phyloP scores from a whole-genome alignment of 1,139 yeast genomes.

The Blastobotrys elegans region DNA sequence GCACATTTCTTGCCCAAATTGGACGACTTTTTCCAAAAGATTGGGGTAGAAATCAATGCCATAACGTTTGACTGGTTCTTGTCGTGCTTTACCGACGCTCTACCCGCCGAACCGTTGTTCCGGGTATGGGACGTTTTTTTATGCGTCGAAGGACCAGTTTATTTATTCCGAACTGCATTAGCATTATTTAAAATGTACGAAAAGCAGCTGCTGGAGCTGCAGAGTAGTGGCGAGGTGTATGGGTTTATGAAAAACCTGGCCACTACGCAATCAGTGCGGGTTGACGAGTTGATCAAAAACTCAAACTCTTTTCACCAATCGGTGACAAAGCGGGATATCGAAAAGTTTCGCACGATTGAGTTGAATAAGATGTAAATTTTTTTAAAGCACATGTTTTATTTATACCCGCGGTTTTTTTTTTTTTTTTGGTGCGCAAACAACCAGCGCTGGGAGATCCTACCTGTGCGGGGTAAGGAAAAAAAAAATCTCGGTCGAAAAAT shows the following conservation, averaged over 20 bases:
- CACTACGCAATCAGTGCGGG: constrained; percentile 25
- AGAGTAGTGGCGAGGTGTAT: constrained; percentile 41
- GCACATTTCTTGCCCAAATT: constrained; percentile 39
- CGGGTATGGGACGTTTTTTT: constrained; percentile 50
- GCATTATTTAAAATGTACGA: constrained; percentile 43
- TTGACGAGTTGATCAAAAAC: constrained; percentile 27
- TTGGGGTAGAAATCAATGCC: constrained; percentile 46
- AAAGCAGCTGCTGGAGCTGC: constrained; percentile 32
- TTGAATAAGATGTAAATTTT: constrained; percentile 7
- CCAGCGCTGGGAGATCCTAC: too few relatives aligned
- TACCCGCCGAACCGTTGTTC: constrained; percentile 51
- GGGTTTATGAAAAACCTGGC: constrained; percentile 42
- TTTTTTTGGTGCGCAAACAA: too few relatives aligned
- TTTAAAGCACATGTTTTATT: too few relatives aligned
- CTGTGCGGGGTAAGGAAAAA: too few relatives aligned
- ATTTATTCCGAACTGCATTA: constrained; percentile 38
- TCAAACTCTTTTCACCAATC: constrained; percentile 17
- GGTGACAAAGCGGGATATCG: constrained; percentile 19
- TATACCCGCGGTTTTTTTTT: too few relatives aligned
- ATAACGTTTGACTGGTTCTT: constrained; percentile 59
- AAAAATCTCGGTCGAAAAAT: too few relatives aligned
- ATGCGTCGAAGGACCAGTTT: constrained; percentile 39
- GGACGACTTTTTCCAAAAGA: constrained; percentile 35
- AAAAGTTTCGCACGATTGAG: constrained; percentile 15
- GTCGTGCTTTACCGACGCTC: constrained; percentile 49